phyloP scores from a whole-genome alignment of 495 filamentous ascomycete species.

The Lasiosphaeria ovina region DNA sequence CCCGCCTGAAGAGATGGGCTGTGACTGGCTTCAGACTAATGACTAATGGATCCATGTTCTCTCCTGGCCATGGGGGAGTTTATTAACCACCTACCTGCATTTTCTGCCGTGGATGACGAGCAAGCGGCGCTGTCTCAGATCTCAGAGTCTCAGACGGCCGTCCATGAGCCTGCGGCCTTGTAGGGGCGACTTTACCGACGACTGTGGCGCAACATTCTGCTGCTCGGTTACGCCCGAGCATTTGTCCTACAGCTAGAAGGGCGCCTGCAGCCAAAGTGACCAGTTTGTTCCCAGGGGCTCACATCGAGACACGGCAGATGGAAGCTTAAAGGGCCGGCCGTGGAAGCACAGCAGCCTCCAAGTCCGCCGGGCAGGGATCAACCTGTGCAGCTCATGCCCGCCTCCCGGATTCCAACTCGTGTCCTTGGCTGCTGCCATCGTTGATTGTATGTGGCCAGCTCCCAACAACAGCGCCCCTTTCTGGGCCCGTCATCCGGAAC shows the following conservation, averaged over 20 bases:
- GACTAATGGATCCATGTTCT: not conserved
- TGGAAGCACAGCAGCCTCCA: constrained; percentile 5
- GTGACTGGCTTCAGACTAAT: not conserved
- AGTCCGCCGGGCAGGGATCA: constrained; percentile 12
- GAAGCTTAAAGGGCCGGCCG: constrained; percentile 14
- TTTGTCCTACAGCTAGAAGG: constrained; percentile 5
- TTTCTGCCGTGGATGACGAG: not conserved
- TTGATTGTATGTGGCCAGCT: too few species aligned
- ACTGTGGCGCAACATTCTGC: constrained; percentile 2
- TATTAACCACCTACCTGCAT: not conserved
- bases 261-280: not conserved
- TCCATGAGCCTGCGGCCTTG: too few species aligned
- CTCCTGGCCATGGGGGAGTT: too few species aligned
- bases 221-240: not conserved
- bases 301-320: not conserved
- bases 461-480: too few species aligned
- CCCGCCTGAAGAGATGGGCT: too few species aligned
- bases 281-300: not conserved
- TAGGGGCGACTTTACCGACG: not conserved
- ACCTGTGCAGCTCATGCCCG: constrained; percentile 12
- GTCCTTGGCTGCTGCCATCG: not conserved
- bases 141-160: too few species aligned
- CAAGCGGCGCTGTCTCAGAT: not conserved
- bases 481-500: too few species aligned
- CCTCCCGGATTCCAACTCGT: not conserved